phyloP scores from a whole-genome alignment of 2,329 filamentous ascomycete species.

The Fusarium poae region DNA sequence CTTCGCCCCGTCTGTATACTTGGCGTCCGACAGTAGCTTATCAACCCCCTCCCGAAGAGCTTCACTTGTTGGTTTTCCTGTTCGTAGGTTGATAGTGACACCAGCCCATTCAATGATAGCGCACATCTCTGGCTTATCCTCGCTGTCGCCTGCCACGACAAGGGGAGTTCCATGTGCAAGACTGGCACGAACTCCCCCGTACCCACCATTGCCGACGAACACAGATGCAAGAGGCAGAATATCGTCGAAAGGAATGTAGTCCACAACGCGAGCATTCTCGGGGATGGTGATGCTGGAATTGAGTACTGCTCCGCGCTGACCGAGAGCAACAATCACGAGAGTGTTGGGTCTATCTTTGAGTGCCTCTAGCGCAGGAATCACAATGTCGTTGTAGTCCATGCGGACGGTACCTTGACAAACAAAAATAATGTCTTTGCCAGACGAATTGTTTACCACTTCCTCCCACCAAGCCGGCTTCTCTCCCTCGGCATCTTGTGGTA shows the following conservation, averaged over 20 bases:
- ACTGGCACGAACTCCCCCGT: conserved; percentile 12
- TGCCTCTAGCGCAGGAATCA: conserved; percentile 12
- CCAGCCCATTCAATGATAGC: conserved; percentile 15
- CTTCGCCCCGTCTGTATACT: not conserved
- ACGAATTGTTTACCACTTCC: not conserved
- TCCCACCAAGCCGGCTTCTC: conserved; percentile 4
- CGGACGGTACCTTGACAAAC: conserved; percentile 25
- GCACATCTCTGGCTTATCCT: conserved; percentile 13
- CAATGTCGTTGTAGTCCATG: conserved; percentile 19
- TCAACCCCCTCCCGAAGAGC: conserved; percentile 5
- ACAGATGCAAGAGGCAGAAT: conserved; percentile 4
- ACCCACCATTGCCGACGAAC: conserved; percentile 11
- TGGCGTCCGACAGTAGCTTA: not conserved
- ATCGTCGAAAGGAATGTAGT: conserved; percentile 7
- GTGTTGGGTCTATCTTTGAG: conserved; percentile 16
- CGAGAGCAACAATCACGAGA: not conserved
- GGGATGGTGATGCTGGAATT: not conserved
- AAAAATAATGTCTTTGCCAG: conserved; percentile 18
- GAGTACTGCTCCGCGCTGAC: not conserved
- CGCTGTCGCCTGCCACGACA: conserved; percentile 10
- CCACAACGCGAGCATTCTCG: not conserved
- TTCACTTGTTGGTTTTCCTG: conserved; percentile 3
- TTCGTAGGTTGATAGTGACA: conserved; percentile 11
- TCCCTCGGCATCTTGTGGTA: not conserved
- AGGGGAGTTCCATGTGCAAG: conserved; percentile 9